Evolutionary conservation across 2,329 filamentous ascomycete genomes (phyloP), one percentile per base, ranked within the genome.

Genomic region (Sphaerostilbella broomeana): DNA sequence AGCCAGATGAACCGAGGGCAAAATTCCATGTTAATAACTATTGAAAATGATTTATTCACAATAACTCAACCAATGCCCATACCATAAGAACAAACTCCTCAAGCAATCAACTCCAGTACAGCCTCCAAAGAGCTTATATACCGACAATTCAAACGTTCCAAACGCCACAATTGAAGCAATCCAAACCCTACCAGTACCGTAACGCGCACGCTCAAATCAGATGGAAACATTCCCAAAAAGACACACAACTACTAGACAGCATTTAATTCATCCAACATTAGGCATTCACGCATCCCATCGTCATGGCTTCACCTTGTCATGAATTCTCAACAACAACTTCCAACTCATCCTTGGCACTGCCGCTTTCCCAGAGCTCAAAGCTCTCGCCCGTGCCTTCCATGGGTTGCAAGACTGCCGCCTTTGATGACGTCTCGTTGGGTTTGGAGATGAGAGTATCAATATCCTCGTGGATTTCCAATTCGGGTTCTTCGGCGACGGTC

Each of bases 361-460:
- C 72, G 53, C 79, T 84, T 59, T 85, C 81, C 80, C 81, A 85
- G 12, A 86, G 68, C 51, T 83, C 78, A 51, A 85, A 77, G 54
- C 62, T 70, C 50, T 79, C 74, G 27, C 70, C 75, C 0, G 74
- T 72, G 32, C 73, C 77, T 38, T 80, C 74, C 5, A 81, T 66
- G 1, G 74, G 70, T 39, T 72, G 59, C 11, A 80, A 58, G 3
- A 73, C 52, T 2, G 70, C 65, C 3, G 72, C 71, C 36, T 65
- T 62, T 18, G 63, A 59, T 5, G 64, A 60, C 1, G 59, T 53
- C 21, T 62, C 57, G 13, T 61, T 53, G 12, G 51, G 54, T 49
- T 60, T 61, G 38, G 49, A 46, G 52, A 65, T 65, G 38, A 69
- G 57, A 18, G 46, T 48, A 24, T 65, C 63, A 21, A 67, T 56